phyloP scores from a whole-genome alignment of 768 basidiomycete genomes.

The Phlebiopsis flavidoalba region DNA sequence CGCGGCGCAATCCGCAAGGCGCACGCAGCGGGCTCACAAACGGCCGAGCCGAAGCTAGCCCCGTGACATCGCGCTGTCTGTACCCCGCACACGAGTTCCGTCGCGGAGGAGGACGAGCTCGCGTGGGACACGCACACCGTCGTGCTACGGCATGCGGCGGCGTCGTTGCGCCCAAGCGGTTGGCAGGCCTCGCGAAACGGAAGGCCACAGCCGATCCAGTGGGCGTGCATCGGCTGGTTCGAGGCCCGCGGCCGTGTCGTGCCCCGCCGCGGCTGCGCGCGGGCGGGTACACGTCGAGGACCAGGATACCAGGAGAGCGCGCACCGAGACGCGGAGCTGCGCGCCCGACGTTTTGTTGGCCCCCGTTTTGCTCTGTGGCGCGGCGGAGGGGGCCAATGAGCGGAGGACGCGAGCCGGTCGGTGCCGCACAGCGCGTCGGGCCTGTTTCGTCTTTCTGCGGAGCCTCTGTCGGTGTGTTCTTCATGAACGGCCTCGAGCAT shows the following conservation, averaged over 20 bases:
- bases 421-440: constrained; percentile 46
- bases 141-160: constrained; percentile 62
- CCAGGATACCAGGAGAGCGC: constrained; percentile 19
- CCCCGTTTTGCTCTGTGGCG: constrained; percentile 34
- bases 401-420: constrained; percentile 32
- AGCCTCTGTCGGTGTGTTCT: constrained; percentile 68
- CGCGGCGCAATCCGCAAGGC: constrained; percentile 1
- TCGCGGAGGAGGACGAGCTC: constrained; percentile 43
- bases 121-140: constrained; percentile 66
- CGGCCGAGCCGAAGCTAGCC: neutral
- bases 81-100: neutral
- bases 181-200: constrained; percentile 75
- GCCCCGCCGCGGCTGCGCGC: constrained; percentile 17
- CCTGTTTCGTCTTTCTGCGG: constrained; percentile 77
- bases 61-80: neutral
- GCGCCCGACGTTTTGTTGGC: constrained; percentile 33
- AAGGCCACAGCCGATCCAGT: constrained; percentile 74
- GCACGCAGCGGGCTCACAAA: constrained; percentile 3
- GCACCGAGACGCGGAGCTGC: constrained; percentile 23
- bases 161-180: constrained; percentile 58
- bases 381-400: constrained; percentile 29
- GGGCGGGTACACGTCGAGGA: constrained; percentile 23
- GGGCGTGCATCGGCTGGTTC: constrained; percentile 73
- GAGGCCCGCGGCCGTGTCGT: constrained; percentile 35
- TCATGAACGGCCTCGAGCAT: constrained; percentile 67